Conservation (phyloP, 1,284 basidiomycete species). For the Paramarasmius palmivorus region DNA sequence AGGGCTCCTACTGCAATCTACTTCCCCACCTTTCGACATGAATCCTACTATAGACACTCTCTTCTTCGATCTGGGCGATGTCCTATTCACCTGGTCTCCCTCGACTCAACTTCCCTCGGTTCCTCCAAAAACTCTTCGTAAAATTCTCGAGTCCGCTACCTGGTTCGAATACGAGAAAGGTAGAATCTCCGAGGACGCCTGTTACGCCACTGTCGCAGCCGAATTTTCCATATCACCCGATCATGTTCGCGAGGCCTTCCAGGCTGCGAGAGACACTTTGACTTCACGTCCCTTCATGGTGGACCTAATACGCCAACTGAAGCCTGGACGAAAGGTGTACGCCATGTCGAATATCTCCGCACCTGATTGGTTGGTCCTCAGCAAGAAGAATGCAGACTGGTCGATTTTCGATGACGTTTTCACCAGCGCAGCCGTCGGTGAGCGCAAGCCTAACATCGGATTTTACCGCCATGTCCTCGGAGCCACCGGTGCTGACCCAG, state of each 20-base stretch:
- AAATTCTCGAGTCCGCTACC: conserved; percentile 46
- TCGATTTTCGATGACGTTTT: conserved; percentile 54
- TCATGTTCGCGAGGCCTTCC: conserved; percentile 44
- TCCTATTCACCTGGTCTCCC: conserved; percentile 51
- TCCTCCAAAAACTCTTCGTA: conserved; percentile 41
- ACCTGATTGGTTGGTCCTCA: conserved; percentile 50
- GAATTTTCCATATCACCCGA: conserved; percentile 40
- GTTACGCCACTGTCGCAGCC: conserved; percentile 41
- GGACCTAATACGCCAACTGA: conserved; percentile 46
- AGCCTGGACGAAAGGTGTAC: conserved; percentile 43
- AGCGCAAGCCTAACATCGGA: conserved; percentile 55
- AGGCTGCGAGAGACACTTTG: conserved; percentile 47
- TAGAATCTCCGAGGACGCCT: conserved; percentile 43
- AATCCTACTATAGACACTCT: neutral
- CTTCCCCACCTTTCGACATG: too few species aligned
- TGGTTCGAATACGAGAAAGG: conserved; percentile 62
- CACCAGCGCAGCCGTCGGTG: conserved; percentile 48
- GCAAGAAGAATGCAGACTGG: conserved; percentile 50
- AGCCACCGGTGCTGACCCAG: conserved; percentile 42
- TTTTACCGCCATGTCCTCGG: conserved; percentile 52
- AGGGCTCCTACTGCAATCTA: neutral
- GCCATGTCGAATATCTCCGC: conserved; percentile 63
- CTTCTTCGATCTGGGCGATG: conserved; percentile 14
- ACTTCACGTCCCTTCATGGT: conserved; percentile 45
- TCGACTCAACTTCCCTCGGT: conserved; percentile 44